These are phyloP conservation scores for Penicillium freii DNA, from an alignment of 2,329 filamentous ascomycete genomes.

Conservation along the genomic window DNA sequence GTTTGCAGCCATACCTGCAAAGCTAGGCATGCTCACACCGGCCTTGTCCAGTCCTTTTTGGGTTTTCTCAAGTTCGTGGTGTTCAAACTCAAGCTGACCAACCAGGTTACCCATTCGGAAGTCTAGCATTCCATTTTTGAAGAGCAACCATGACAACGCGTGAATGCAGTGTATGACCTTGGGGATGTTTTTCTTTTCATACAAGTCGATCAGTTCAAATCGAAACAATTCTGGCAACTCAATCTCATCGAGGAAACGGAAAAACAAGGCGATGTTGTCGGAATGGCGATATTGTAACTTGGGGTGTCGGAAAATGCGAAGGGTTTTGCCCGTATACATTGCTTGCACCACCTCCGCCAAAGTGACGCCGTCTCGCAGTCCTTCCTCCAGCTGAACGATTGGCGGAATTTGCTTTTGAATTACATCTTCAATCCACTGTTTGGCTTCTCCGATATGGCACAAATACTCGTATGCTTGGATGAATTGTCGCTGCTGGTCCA, in stretches of 20 bases:
- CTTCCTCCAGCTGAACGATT: conserved; percentile 91
- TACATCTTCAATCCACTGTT: conserved; percentile 97
- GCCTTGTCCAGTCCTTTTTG: conserved; percentile 96
- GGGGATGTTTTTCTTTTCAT: conserved; percentile 99
- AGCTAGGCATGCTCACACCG: conserved; percentile 93
- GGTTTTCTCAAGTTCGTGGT: conserved; percentile 94
- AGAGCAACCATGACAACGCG: conserved; percentile 94
- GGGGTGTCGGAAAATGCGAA: conserved; percentile 80
- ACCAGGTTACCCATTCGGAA: conserved; percentile 97
- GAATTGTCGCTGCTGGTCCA: conserved; percentile 97
- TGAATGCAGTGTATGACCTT: conserved; percentile 99
- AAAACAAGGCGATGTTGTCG: conserved; percentile 96
- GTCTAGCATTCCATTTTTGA: conserved; percentile 88
- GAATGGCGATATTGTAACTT: conserved; percentile 93
- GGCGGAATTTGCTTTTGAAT: conserved; percentile 82
- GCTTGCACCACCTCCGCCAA: conserved; percentile 91
- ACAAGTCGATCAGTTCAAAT: conserved; percentile 94
- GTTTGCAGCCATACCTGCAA: conserved; percentile 93
- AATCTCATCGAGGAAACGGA: conserved; percentile 86
- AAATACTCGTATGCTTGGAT: conserved; percentile 97
- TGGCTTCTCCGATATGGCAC: conserved; percentile 97
- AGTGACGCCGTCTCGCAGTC: conserved; percentile 86
- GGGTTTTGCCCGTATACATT: conserved; percentile 71
- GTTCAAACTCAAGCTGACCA: conserved; percentile 93
- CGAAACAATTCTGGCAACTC: conserved; percentile 93